Base-by-base conservation (phyloP, 441 rosid species). In the Corymbia citriodora region DNA sequence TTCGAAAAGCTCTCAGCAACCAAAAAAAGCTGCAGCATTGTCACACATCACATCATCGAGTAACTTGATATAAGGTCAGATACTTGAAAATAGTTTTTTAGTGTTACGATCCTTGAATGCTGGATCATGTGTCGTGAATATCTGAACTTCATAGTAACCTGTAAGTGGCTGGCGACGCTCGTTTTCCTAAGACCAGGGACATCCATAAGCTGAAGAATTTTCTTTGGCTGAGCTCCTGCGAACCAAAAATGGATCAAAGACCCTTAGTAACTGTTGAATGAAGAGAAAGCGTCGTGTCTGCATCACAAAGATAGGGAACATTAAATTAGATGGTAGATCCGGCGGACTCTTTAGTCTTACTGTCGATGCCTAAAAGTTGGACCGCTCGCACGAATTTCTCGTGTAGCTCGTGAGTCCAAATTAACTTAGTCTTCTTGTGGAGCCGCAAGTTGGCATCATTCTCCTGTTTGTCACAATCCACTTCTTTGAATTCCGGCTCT, bases 101-200 rank as follows among this genome's bases (percentile, higher is more conserved):
- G 7, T 3, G 15, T 79, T 13, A 21, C n/a, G 5, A 48, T 79
- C 3, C 29, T 79, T 6, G 3, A 40, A 7, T 11, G 27, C 23
- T 10, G 5, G 85, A 29, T 79, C 85, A 8, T 21, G 85, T 23
- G 50, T 40, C 10, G 2, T 40, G 53, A 88, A 57, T 65, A 5
- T 33, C 50, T 33, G 49, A 31, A 52, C 55, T 13, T n/a, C 81
- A 31, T 19, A 54, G 92, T 91, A 90, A 95, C 97, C 96, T 95
- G 96, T 89, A 94, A 90, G 88, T 95, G 96, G 93, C 96, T 95
- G 17, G 94, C 93, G 91, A 95, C 88, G 53, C 93, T 87, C 90
- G 89, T 90, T 88, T 91, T 94, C 89, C 33, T 95, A 19, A 94
- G 92, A 55, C 93, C 94, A 8, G 94, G 93, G 52, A 94, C 94